Evolutionary conservation across 192 early-diverging fungal genomes (phyloP), one percentile per base, ranked within the genome.

Genomic region (Podila epicladia): DNA sequence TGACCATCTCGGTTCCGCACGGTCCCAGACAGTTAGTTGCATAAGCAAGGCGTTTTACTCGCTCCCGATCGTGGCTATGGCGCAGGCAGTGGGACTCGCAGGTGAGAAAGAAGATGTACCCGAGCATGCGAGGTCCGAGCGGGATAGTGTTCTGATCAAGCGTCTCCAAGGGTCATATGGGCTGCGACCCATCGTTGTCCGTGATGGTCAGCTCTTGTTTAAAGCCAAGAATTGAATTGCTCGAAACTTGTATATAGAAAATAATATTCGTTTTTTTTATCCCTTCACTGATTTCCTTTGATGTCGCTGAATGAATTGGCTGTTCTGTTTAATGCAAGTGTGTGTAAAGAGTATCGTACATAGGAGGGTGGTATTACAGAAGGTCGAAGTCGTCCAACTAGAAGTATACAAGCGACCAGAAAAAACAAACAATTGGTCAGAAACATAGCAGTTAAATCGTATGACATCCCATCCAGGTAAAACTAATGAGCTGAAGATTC

Each of bases 361-460:
- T 19, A 67, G 22, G 61, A 53, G 53, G 9, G 64, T 57, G 28
- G 51, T 71, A 67, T 87, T 91, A 95, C 73, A 96, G 83, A 65
- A 96, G 86, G 75, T 95, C 95, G 82, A 93, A 96, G 71, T 96
- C 95, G 75, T 96, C 94, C 53, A 96, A 86, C 92, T 93, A 85
- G 33, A 68, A 63, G 24, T 51, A 45, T 3, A 71, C 24, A 2
- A 8, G 31, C 26, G 15, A 62, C 6, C 72, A 79, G 28, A n/a
- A 58, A 70, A 38, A 49, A 3, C 53, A 28, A 22, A 68, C 19
- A 33, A 31, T 15, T 15, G 20, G 26, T 26, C 24, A 19, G 51
- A 22, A 31, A 41, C 24, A 58, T 4, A 53, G 58, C 12, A 50
- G 17, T 11, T 1, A 24, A 78, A 9, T 45, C 41, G 45, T 5